Conservation (phyloP, 441 rosid species). For the Rhodomyrtus psidioides region DNA sequence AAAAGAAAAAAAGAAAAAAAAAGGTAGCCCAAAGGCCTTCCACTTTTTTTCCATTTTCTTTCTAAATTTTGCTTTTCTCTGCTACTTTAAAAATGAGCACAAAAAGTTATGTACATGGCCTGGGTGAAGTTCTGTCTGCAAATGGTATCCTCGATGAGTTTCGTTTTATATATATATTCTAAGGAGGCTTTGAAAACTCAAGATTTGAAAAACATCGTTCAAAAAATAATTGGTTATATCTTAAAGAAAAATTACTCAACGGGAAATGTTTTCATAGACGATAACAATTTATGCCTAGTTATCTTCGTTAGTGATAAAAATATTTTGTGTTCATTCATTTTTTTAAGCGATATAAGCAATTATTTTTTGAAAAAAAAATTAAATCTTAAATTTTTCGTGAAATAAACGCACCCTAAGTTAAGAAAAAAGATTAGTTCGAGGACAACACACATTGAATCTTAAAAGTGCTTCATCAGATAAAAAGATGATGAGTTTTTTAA, state of each 20-base stretch:
- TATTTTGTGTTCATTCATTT: too few relatives aligned
- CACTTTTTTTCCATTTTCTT: conserved; percentile 18
- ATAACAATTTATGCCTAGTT: too few relatives aligned
- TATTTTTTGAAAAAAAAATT: too few relatives aligned
- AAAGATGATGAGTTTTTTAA: background rate
- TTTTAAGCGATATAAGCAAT: too few relatives aligned
- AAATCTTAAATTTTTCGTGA: too few relatives aligned
- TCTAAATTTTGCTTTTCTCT: background rate
- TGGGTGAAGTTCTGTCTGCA: background rate
- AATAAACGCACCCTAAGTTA: background rate
- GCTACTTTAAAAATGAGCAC: background rate
- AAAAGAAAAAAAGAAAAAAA: background rate
- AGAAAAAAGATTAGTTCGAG: background rate
- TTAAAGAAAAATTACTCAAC: too few relatives aligned
- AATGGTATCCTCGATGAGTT: background rate
- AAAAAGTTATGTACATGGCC: background rate
- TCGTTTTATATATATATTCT: background rate
- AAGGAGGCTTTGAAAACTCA: too few relatives aligned
- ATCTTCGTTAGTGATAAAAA: too few relatives aligned
- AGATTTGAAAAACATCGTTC: too few relatives aligned
- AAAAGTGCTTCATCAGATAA: background rate
- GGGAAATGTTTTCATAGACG: too few relatives aligned
- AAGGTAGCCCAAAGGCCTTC: conserved; percentile 16
- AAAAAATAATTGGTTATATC: too few relatives aligned
- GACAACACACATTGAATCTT: background rate